Evolutionary conservation across 169 alveolate species (phyloP).

Genomic region (Perkinsus olseni): DNA sequence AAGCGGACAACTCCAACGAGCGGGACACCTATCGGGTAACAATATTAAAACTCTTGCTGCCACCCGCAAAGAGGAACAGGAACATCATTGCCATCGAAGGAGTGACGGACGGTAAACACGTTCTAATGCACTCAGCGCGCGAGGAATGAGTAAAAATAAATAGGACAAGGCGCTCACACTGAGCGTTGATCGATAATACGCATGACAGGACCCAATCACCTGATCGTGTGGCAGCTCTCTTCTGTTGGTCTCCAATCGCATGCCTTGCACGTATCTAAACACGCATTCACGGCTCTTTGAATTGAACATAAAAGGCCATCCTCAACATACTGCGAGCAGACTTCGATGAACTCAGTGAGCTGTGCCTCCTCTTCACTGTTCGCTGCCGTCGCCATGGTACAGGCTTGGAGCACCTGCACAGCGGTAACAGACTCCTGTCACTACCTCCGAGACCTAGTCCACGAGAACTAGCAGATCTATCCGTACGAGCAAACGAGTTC

Average conservation of each 20-base stretch:
- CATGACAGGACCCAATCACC: not conserved
- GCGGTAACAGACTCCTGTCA: too few relatives aligned
- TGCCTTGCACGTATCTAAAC: slow-evolving; percentile 22
- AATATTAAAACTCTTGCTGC: too few relatives aligned
- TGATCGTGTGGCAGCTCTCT: slow-evolving; percentile 34
- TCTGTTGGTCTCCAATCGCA: slow-evolving; percentile 44
- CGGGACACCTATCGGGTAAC: not conserved
- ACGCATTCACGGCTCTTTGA: not conserved
- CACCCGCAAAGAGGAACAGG: slow-evolving; percentile 1
- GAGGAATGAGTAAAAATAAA: too few relatives aligned
- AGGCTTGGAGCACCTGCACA: slow-evolving; percentile 25
- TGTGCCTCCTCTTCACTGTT: slow-evolving; percentile 35
- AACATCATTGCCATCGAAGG: not conserved
- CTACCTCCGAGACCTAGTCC: too few relatives aligned
- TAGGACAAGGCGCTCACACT: too few relatives aligned
- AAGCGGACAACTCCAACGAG: slow-evolving; percentile 43
- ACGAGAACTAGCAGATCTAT: too few relatives aligned
- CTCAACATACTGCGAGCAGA: slow-evolving; percentile 21
- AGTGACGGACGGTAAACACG: too few relatives aligned
- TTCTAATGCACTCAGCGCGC: too few relatives aligned
- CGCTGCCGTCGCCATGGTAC: slow-evolving; percentile 24
- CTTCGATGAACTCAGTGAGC: slow-evolving; percentile 29
- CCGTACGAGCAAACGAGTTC: too few relatives aligned
- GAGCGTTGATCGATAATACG: too few relatives aligned
- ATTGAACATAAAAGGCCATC: not conserved